phyloP scores from a whole-genome alignment of 768 basidiomycete species.

The Trametes cingulata region DNA sequence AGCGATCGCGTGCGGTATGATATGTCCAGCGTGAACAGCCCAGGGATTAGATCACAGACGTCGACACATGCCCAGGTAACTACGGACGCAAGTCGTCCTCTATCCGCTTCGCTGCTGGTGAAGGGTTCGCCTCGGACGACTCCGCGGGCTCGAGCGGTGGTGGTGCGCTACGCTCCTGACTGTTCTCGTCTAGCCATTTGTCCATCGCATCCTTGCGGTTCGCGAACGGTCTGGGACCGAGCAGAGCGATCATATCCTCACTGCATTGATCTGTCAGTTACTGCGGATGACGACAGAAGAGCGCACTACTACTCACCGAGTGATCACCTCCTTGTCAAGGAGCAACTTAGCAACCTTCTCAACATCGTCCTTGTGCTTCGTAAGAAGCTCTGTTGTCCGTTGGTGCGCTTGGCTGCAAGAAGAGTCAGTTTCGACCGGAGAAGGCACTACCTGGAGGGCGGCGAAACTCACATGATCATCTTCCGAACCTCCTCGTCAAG shows the following conservation, averaged over 20 bases:
- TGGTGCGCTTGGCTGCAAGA: slow-evolving; percentile 66
- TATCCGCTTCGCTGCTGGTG: slow-evolving; percentile 48
- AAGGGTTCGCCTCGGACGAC: slow-evolving; percentile 40
- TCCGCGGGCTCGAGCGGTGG: slow-evolving; percentile 53
- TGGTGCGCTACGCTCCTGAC: slow-evolving; percentile 58
- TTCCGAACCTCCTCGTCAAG: slow-evolving; percentile 89
- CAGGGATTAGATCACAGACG: slow-evolving; percentile 19
- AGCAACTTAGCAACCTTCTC: slow-evolving; percentile 91
- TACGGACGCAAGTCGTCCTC: slow-evolving; percentile 29
- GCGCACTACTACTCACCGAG: slow-evolving; percentile 62
- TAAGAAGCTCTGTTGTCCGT: slow-evolving; percentile 81
- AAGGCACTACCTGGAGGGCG: neutral
- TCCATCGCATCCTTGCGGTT: slow-evolving; percentile 91
- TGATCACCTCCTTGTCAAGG: slow-evolving; percentile 95
- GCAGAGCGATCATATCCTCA: slow-evolving; percentile 83
- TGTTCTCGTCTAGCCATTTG: slow-evolving; percentile 90
- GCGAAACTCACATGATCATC: slow-evolving; percentile 80
- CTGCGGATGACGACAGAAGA: neutral
- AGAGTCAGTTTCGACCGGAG: neutral
- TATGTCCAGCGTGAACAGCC: slow-evolving; percentile 20
- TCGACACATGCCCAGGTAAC: slow-evolving; percentile 4
- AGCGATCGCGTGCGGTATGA: slow-evolving; percentile 17
- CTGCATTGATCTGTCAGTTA: slow-evolving; percentile 38
- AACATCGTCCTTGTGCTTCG: slow-evolving; percentile 79
- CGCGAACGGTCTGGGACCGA: slow-evolving; percentile 82